Conservation (phyloP, 768 basidiomycete genomes). For the Suillus decipiens region DNA sequence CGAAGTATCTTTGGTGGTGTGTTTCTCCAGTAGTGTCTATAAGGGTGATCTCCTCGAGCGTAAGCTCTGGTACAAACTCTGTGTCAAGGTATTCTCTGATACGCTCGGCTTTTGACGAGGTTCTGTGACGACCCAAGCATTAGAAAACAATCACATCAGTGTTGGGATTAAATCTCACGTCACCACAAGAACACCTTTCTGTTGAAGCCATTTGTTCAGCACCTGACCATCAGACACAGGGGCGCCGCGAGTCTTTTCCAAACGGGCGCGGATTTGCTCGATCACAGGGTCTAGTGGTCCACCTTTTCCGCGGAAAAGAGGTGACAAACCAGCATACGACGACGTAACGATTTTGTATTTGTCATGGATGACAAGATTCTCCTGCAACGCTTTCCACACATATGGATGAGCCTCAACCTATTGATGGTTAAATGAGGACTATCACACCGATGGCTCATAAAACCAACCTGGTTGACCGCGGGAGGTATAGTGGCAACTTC, state of each 20-base stretch:
- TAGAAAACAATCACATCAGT: neutral
- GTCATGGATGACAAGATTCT: slow-evolving; percentile 36
- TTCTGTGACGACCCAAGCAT: slow-evolving; percentile 23
- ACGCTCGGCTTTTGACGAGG: slow-evolving; percentile 34
- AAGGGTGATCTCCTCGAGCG: slow-evolving; percentile 23
- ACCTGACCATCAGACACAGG: slow-evolving; percentile 33
- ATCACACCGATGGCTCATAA: neutral
- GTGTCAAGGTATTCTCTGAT: slow-evolving; percentile 36
- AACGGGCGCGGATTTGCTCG: slow-evolving; percentile 32
- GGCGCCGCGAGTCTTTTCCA: slow-evolving; percentile 26
- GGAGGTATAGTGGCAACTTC: slow-evolving; percentile 46
- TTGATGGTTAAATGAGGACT: neutral
- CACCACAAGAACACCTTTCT: slow-evolving; percentile 32
- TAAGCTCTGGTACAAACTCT: slow-evolving; percentile 30
- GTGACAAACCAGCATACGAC: slow-evolving; percentile 43
- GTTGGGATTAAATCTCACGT: slow-evolving; percentile 24
- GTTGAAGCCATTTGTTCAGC: slow-evolving; percentile 31
- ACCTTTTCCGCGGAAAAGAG: slow-evolving; percentile 36
- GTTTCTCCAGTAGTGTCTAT: slow-evolving; percentile 30
- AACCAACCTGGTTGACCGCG: slow-evolving; percentile 53
- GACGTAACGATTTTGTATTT: slow-evolving; percentile 40
- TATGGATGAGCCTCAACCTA: slow-evolving; percentile 59
- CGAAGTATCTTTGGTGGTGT: slow-evolving; percentile 27
- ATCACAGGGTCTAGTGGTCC: slow-evolving; percentile 44
- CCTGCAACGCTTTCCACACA: slow-evolving; percentile 43